Conservation (phyloP, 2,329 filamentous ascomycete species). For the Colletotrichum kahawae region DNA sequence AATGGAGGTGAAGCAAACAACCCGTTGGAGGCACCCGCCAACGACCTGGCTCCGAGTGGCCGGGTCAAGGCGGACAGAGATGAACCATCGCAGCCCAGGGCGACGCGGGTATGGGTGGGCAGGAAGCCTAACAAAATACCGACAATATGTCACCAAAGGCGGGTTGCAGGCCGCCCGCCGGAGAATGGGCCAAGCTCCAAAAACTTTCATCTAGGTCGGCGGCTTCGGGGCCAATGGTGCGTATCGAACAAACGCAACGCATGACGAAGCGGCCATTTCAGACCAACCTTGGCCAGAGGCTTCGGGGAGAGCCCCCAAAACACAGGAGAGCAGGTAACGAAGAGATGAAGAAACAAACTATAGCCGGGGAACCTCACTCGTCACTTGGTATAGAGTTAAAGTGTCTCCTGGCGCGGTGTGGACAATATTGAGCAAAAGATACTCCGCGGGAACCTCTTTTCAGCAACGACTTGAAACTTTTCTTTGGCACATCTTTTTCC, state of each 20-base stretch:
- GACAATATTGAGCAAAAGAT: not conserved
- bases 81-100: not conserved
- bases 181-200: not conserved
- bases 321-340: not conserved
- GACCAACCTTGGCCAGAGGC: not conserved
- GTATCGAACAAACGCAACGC: not conserved
- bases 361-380: not conserved
- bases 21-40: not conserved
- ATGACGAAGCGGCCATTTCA: not conserved
- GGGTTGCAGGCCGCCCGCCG: not conserved
- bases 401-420: not conserved
- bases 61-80: not conserved
- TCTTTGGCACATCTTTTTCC: not conserved
- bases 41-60: not conserved
- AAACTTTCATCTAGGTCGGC: not conserved
- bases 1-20: not conserved
- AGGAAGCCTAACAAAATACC: not conserved
- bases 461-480: not conserved
- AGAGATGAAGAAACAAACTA: not conserved
- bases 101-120: not conserved
- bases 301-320: not conserved
- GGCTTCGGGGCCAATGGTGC: conserved; percentile 10
- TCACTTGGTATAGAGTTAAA: not conserved
- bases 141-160: not conserved
- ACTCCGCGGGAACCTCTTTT: not conserved